These are phyloP conservation scores for Hemileccinum impolitum DNA, from an alignment of 768 basidiomycete genomes.

Conservation along the genomic window DNA sequence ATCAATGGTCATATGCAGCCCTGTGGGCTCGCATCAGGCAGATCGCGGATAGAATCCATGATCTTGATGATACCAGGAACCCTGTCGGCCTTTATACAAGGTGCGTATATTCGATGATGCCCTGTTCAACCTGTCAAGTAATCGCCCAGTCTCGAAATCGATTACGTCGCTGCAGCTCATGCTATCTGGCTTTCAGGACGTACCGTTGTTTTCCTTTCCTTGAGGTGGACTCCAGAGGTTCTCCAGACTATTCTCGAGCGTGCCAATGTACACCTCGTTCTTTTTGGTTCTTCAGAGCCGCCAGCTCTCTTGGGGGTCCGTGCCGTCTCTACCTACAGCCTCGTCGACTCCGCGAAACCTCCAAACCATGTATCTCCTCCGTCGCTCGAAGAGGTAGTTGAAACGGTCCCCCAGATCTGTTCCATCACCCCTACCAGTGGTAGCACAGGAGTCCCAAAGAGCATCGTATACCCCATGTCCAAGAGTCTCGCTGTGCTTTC, in stretches of 20 bases:
- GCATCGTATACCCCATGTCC: conserved; percentile 30
- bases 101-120: conserved; percentile 8
- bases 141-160: conserved; percentile 25
- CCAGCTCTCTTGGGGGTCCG: conserved; percentile 6
- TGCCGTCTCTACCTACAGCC: conserved; percentile 17
- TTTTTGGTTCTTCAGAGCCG: conserved; percentile 19
- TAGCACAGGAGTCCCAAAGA: conserved; percentile 30
- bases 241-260: conserved; percentile 23
- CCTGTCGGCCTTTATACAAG: conserved; percentile 27
- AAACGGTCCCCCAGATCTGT: conserved; percentile 20
- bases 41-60: conserved; percentile 7
- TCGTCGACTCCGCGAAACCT: conserved; percentile 9
- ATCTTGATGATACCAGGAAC: conserved; percentile 12
- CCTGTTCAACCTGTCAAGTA: neutral
- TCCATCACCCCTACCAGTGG: conserved; percentile 29
- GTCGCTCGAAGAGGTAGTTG: conserved; percentile 15
- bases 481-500: conserved; percentile 21
- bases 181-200: conserved; percentile 28
- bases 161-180: conserved; percentile 29
- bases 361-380: conserved; percentile 12
- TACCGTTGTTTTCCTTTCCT: conserved; percentile 27
- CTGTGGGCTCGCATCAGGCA: conserved; percentile 29
- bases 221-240: conserved; percentile 28
- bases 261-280: conserved; percentile 19
- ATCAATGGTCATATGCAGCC: conserved; percentile 29